Conservation (phyloP, 1,139 yeast species). For the Suhomyces ambrosiae region DNA sequence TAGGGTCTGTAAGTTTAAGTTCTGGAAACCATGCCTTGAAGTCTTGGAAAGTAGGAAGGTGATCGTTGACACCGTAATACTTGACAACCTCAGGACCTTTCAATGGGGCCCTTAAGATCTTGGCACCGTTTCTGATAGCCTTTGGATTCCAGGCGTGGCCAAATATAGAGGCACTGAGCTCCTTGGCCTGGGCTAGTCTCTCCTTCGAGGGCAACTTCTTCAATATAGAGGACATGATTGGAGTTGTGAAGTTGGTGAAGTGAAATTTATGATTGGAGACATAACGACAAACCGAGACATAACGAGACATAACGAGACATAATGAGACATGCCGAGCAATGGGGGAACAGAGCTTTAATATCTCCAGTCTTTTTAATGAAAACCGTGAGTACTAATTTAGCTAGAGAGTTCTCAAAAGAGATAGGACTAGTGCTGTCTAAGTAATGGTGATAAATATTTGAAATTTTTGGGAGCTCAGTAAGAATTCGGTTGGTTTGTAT, state of each 20-base stretch:
- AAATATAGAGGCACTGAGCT: constrained; percentile 62
- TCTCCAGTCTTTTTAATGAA: too few relatives aligned
- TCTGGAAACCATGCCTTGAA: constrained; percentile 60
- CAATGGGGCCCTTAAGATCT: constrained; percentile 69
- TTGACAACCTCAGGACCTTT: constrained; percentile 72
- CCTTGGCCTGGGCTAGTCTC: constrained; percentile 56
- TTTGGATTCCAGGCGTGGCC: constrained; percentile 62
- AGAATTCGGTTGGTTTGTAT: too few relatives aligned
- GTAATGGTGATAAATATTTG: too few relatives aligned
- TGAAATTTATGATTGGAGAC: not conserved
- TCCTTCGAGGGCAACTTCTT: constrained; percentile 34
- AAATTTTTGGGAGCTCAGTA: too few relatives aligned
- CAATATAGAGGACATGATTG: constrained; percentile 19
- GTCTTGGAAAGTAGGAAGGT: constrained; percentile 62
- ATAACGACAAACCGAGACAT: too few relatives aligned
- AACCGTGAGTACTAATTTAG: too few relatives aligned
- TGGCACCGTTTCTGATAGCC: constrained; percentile 71
- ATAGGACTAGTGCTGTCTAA: too few relatives aligned
- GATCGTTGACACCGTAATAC: constrained; percentile 75
- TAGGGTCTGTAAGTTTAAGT: constrained; percentile 66
- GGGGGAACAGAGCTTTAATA: too few relatives aligned
- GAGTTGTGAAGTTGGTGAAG: constrained; percentile 1
- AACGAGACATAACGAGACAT: too few relatives aligned
- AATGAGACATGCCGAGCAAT: too few relatives aligned
- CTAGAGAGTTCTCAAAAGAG: too few relatives aligned